These are phyloP conservation scores for Eucalyptus camaldulensis DNA, from an alignment of 345 rosid species.

Conservation along the genomic window DNA sequence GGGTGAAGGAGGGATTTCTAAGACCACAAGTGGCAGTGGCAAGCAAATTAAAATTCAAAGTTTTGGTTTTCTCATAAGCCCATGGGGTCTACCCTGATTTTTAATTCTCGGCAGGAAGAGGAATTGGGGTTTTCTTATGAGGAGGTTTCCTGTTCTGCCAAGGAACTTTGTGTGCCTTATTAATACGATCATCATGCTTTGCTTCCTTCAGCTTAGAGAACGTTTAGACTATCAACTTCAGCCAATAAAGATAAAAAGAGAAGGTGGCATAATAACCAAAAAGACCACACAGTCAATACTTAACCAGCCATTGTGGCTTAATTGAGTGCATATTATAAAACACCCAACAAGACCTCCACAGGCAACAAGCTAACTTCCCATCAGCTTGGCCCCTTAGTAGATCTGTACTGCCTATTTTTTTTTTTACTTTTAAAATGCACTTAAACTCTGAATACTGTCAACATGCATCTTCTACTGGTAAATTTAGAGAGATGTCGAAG, in stretches of 20 bases:
- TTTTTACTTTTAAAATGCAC: not conserved
- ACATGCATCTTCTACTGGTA: not conserved
- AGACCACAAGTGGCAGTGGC: not conserved
- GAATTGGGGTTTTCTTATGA: not conserved
- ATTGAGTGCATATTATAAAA: not conserved
- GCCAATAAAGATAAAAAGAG: not conserved
- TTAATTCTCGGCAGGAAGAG: not conserved
- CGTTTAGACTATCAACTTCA: not conserved
- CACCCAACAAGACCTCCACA: not conserved
- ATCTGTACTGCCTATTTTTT: not conserved
- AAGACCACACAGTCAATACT: not conserved
- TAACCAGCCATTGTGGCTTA: not conserved
- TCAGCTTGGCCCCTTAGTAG: not conserved
- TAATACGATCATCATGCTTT: not conserved
- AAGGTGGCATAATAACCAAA: not conserved
- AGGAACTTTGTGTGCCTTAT: not conserved
- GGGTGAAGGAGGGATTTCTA: not conserved
- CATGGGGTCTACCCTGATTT: not conserved
- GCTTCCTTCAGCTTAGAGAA: not conserved
- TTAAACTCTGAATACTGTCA: not conserved
- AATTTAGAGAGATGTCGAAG: not conserved
- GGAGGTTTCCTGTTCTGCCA: not conserved
- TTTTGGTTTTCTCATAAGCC: not conserved
- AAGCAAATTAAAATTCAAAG: not conserved
- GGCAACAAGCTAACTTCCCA: not conserved